Evolutionary conservation across 495 filamentous ascomycete species (phyloP).

Genomic region (Opeltia flavorubescens): DNA sequence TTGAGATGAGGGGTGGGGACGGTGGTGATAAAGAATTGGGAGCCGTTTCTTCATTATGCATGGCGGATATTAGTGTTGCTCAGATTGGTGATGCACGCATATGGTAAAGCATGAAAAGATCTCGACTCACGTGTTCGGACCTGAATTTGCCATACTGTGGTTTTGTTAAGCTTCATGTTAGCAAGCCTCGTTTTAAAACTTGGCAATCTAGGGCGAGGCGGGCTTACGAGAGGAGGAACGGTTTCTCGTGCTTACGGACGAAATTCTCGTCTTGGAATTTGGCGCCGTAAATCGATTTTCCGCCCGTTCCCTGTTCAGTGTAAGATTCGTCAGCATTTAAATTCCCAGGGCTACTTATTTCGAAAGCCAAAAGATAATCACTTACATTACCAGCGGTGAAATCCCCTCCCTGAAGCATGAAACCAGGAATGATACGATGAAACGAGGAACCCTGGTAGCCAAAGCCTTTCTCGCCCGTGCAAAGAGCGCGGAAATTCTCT

Average conservation of each 20-base stretch:
- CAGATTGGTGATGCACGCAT: slow-evolving; percentile 48
- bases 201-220: not conserved
- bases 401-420: slow-evolving; percentile 99
- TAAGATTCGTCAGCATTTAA: slow-evolving; percentile 25
- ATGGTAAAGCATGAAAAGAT: slow-evolving; percentile 26
- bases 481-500: slow-evolving; percentile 92
- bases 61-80: slow-evolving; percentile 77
- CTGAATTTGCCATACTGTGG: slow-evolving; percentile 84
- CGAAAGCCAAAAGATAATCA: slow-evolving; percentile 3
- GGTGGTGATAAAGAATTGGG: slow-evolving; percentile 69
- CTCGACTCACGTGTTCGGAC: slow-evolving; percentile 59
- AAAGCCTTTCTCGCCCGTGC: slow-evolving; percentile 78
- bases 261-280: slow-evolving; percentile 87
- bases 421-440: slow-evolving; percentile 93
- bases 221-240: slow-evolving; percentile 60
- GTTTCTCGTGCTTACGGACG: slow-evolving; percentile 62
- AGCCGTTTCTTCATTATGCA: slow-evolving; percentile 50
- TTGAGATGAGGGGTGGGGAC: slow-evolving; percentile 60
- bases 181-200: too few species aligned
- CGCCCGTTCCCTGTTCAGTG: slow-evolving; percentile 59
- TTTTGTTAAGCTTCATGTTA: too few species aligned
- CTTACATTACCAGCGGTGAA: slow-evolving; percentile 86
- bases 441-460: slow-evolving; percentile 85
- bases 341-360: not conserved
- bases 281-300: slow-evolving; percentile 78